These are phyloP conservation scores for Guadua angustifolia DNA, from an alignment of 176 grass and related monocot species.

Conservation along the genomic window DNA sequence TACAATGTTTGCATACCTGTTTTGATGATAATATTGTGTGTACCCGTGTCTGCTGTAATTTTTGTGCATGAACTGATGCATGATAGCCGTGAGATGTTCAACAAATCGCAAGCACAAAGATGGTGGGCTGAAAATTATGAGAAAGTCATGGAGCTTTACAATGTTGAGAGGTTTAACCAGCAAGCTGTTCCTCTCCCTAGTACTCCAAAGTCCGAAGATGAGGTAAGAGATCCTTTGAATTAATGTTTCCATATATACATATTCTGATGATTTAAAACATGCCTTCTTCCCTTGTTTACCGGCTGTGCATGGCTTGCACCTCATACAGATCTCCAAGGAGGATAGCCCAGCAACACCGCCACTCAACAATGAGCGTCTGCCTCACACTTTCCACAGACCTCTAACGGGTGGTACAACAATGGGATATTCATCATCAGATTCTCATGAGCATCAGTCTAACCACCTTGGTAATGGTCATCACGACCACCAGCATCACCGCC, in stretches of 20 bases:
- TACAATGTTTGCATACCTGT: constrained; percentile 1
- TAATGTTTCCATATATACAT: constrained; percentile 4
- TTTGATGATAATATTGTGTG: not conserved
- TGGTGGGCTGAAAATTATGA: constrained; percentile 95
- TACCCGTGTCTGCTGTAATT: constrained; percentile 1
- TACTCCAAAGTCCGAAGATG: constrained; percentile 63
- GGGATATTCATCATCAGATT: constrained; percentile 71
- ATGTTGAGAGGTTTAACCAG: constrained; percentile 78
- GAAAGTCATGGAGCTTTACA: constrained; percentile 90
- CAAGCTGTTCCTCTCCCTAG: constrained; percentile 62
- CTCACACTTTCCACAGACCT: constrained; percentile 47
- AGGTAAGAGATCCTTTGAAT: constrained; percentile 39
- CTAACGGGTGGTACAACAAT: constrained; percentile 42
- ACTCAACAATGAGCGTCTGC: constrained; percentile 54
- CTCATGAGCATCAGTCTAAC: constrained; percentile 46
- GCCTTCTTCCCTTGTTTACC: constrained; percentile 16
- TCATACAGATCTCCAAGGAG: constrained; percentile 65
- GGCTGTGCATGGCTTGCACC: not conserved
- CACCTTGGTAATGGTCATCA: constrained; percentile 30
- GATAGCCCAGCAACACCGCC: constrained; percentile 56
- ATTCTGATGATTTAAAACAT: constrained; percentile 18
- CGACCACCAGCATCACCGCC: constrained; percentile 46
- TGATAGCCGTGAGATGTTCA: constrained; percentile 80
- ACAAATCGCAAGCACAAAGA: constrained; percentile 84
- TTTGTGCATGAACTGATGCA: constrained; percentile 30